Base-by-base conservation (phyloP, 2,329 filamentous ascomycete genomes). In the Escovopsis weberi region DNA sequence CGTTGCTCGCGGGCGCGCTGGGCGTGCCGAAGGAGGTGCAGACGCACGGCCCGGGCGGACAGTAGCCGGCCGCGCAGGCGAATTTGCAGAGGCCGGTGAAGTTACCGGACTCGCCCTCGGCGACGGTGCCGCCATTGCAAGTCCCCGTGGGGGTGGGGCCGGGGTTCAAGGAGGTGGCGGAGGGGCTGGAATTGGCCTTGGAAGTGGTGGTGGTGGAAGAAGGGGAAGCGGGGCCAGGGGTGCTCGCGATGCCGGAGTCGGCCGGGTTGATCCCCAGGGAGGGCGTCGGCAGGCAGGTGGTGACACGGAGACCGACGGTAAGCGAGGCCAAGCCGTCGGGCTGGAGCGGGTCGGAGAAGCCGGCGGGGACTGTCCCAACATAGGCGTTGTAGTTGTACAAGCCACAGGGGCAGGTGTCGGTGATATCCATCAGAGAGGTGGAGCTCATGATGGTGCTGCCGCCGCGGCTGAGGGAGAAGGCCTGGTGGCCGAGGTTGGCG, bases 371-470 rank as follows among this genome's bases (percentile, higher is more conserved):
- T 1, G 60, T 66, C 10, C 70, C 70, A 2, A 71, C 68, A 46
- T 70, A 75, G 12, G 69, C 64, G 45, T 75, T 75, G 59, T 68
- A 75, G 56, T 75, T 75, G 59, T 74, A 74, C 39, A 74, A 59
- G 4, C 71, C 69, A 45, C 68, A 74, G 15, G 64, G 55, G 50
- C 72, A 76, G 12, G 56, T 56, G 36, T 67, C 56, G 1, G 61
- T 57, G 33, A 76, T 65, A 34, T 73, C 62, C 55, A 68, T 70
- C n/a, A 67, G 53, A 9, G 69, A 69, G 0, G 64, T 67, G 6
- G 61, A 69, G 11, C 60, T 60, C 4, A 75, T 47, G 4, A 72
- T 60, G 0, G 56, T 62, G 34, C 59, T 42, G 1, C 58, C 60
- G 30, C 59, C 56, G 4, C 72, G 62, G 3, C 55, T 54, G 5